phyloP scores from a whole-genome alignment of 192 early-diverging fungal species.

The Glomus cerebriforme region DNA sequence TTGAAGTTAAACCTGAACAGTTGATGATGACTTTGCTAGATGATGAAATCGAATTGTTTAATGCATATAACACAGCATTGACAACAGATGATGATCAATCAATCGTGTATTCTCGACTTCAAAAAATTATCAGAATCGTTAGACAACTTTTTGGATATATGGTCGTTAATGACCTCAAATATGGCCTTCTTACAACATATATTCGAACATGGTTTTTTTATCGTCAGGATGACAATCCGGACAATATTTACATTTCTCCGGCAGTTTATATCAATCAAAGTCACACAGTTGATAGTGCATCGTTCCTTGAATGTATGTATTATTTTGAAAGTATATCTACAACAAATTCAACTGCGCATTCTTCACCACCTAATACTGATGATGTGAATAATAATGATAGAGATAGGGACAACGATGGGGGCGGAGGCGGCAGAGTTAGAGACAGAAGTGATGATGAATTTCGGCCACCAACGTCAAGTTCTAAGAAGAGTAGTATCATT shows the following conservation, averaged over 20 bases:
- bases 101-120: not conserved
- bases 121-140: conserved; percentile 23
- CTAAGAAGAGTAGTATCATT: not conserved
- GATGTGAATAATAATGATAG: not conserved
- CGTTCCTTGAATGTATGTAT: conserved; percentile 30
- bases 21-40: not conserved
- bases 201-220: conserved; percentile 28
- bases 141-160: conserved; percentile 26
- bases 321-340: conserved; percentile 31
- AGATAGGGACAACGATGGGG: not conserved
- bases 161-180: conserved; percentile 22
- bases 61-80: conserved; percentile 24
- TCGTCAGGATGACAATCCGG: conserved; percentile 1
- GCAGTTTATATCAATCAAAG: conserved; percentile 20
- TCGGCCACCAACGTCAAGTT: not conserved
- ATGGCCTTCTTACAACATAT: conserved; percentile 22
- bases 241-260: conserved; percentile 1
- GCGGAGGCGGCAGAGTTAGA: too few species aligned
- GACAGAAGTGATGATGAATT: too few species aligned
- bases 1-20: conserved; percentile 20
- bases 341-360: not conserved
- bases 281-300: not conserved
- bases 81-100: not conserved
- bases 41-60: conserved; percentile 11
- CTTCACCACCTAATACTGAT: conserved; percentile 1